phyloP scores from a whole-genome alignment of 441 rosid genomes.

The Brassica hybrid region DNA sequence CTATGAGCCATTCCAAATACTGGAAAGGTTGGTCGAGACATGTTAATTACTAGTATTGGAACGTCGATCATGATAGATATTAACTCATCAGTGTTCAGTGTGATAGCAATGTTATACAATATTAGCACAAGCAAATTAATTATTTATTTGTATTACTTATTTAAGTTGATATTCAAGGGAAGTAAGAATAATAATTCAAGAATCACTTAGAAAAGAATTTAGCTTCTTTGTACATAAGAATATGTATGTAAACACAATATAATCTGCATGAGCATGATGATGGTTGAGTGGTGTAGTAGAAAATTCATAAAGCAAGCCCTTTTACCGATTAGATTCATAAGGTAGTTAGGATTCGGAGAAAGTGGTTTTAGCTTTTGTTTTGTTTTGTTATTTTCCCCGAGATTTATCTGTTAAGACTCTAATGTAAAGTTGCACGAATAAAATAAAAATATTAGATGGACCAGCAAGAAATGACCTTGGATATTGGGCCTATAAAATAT shows the following conservation, averaged over 20 bases:
- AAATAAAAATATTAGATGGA: not conserved
- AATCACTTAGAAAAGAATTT: not conserved
- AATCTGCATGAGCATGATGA: not conserved
- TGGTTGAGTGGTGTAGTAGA: not conserved
- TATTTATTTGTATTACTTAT: not conserved
- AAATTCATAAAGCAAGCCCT: not conserved
- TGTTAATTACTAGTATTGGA: not conserved
- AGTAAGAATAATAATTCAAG: not conserved
- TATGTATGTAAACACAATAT: too few relatives aligned
- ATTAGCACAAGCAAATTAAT: not conserved
- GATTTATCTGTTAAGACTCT: not conserved
- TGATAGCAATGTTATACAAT: not conserved
- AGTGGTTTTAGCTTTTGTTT: not conserved
- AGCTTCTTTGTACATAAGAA: too few relatives aligned
- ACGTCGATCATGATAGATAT: not conserved
- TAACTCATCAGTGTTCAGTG: not conserved
- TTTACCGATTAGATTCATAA: not conserved
- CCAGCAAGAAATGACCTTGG: not conserved
- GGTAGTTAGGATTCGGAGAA: not conserved
- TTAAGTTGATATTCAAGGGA: not conserved
- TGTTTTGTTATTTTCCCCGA: not conserved
- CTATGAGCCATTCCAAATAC: not conserved
- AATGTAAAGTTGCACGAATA: not conserved
- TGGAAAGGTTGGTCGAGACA: not conserved
- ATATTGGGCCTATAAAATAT: slow-evolving; percentile 25